Base-by-base conservation (phyloP, 2,329 filamentous ascomycete species). In the Phialophora expanda region DNA sequence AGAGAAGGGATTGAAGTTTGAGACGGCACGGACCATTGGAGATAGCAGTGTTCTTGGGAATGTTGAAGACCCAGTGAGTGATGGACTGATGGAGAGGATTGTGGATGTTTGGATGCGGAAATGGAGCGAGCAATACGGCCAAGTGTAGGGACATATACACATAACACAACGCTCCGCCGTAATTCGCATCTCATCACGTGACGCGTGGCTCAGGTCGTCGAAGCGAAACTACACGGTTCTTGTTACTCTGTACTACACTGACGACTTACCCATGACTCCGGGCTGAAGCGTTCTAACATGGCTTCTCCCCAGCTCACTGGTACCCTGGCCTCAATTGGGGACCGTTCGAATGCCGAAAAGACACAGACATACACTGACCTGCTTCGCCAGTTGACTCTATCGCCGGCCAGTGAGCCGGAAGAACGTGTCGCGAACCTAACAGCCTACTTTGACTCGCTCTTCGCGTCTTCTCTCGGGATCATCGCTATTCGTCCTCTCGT, bases 401-500 rank as follows among this genome's bases (percentile, higher is more conserved):
- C 80, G 64, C 73, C 76, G 11, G 76, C 79, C 7, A 72, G 78
- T 41, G 77, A 81, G 17, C 73, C 76, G n/a, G 62, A 67, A 22
- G 38, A 72, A 48, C 64, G 71, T 54, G 69, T 58, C 1, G 64
- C 57, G 5, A 68, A 69, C 55, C 22, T 72, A n/a, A 65, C 68
- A 14, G 62, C 86, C 73, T 89, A 91, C 71, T 82, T 89, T 62
- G 84, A 89, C 73, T 86, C 93, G 57, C 84, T 93, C 61, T 86
- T 93, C 70, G 83, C 82, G 70, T 88, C 91, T 73, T 84, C 84
- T 24, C 84, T 93, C 61, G 90, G 90, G 73, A 88, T 94, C 72
- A 90, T 95, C n/a, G 84, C 88, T 32, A 88, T 90, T 4, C 87
- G 91, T 5, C 84, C 87, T 17, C 84, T 95, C 12, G 87, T 96